Percentiles rank a stretch among this genome's conserved stretches.
Conservation (phyloP, 768 basidiomycete genomes). For the Mycena vitilis region DNA sequence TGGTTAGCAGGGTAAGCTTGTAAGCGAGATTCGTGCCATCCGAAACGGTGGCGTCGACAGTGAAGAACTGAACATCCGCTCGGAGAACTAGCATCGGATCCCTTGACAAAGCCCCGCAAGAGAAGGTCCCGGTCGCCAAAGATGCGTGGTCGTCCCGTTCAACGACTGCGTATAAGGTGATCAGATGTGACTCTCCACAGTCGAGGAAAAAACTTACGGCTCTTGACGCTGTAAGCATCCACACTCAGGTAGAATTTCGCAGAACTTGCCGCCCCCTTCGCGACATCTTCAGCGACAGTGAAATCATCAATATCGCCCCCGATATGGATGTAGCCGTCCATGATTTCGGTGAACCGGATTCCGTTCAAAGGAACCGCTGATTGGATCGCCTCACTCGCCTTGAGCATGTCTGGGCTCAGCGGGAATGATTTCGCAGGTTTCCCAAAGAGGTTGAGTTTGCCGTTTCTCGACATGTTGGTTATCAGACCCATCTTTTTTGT, state of each 20-base stretch:
- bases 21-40: constrained; percentile 29
- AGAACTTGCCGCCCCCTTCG: constrained; percentile 28
- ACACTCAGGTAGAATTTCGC: constrained; percentile 32
- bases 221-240: constrained; percentile 21
- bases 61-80: constrained; percentile 34
- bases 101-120: constrained; percentile 31
- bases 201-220: constrained; percentile 13
- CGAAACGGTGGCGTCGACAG: constrained; percentile 26
- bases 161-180: constrained; percentile 16
- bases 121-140: constrained; percentile 34
- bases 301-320: constrained; percentile 35
- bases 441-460: constrained; percentile 32
- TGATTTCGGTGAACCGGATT: constrained; percentile 35
- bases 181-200: not conserved
- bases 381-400: constrained; percentile 19
- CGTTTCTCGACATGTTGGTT: constrained; percentile 24
- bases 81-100: constrained; percentile 33
- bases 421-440: constrained; percentile 21
- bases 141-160: constrained; percentile 25
- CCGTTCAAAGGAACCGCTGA: constrained; percentile 3
- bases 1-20: constrained; percentile 31
- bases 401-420: constrained; percentile 27
- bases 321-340: constrained; percentile 33
- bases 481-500: constrained; percentile 7
- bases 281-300: constrained; percentile 28